Evolutionary conservation across 2,329 filamentous ascomycete genomes (phyloP), one percentile per base, ranked within the genome.

Genomic region (Colletotrichum destructivum): DNA sequence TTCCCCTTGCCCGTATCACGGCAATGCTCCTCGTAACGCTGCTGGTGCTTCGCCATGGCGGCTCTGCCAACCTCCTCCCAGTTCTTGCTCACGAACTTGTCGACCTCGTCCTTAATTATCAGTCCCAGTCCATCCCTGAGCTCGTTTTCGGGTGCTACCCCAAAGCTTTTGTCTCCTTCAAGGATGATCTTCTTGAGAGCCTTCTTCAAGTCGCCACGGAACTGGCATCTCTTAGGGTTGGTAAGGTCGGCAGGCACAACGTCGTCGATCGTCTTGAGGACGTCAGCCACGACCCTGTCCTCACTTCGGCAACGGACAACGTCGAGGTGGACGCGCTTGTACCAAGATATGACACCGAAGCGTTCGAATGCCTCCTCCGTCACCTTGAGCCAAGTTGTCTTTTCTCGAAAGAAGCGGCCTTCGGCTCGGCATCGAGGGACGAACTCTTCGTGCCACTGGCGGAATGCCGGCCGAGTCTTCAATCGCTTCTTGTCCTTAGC

Each of bases 391-490:
- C 90, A 82, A 2, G 78, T 79, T 2, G 76, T 74, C 0, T 61
- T 75, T 42, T 73, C 75, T 26, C 73, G 61, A 1, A 76, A 60
- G 66, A 83, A 85, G 1, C 79, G 79, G 0, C 81, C 82, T 31
- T 83, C 69, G 0, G 80, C 80, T 1, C 84, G 82, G 69, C 88
- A 88, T 2, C 76, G 76, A 0, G 90, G 89, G n/a, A 92, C 79
- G 73, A 89, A 94, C 6, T 91, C 88, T 1, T 91, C 84, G 5
- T 91, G 78, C 87, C 92, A 95, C 7, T 79, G 78, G 2, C 83
- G 82, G 77, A 90, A 94, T 38, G 90, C 84, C 0, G 86, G 85
- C 0, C 93, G 86, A 51, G 84, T 83, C 0, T 74, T 78, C 81
- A 90, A 84, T 2, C 90, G 86, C 26, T 85, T 84, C 1, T 89